A percentile compares a stretch with the other conserved stretches of the same genome.
Conservation (phyloP, 352 stramenopile species). For the Globisporangium takayamanum region DNA sequence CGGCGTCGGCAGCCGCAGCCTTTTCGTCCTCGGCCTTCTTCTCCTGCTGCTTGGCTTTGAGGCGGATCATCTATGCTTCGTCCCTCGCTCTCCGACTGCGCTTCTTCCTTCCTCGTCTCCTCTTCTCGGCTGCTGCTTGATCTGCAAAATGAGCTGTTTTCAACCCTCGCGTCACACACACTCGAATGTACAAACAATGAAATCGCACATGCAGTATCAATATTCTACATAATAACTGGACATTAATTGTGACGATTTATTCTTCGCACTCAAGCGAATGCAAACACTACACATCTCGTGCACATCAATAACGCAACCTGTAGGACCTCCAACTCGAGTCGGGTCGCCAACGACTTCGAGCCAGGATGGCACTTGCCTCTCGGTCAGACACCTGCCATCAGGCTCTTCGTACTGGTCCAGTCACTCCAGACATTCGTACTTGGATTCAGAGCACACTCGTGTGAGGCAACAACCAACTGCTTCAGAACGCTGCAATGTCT, state of each 20-base stretch:
- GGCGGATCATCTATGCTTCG: slow-evolving; percentile 49
- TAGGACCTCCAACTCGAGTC: too few relatives aligned
- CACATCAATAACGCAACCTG: too few relatives aligned
- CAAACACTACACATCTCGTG: too few relatives aligned
- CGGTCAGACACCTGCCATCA: too few relatives aligned
- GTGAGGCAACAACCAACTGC: neutral
- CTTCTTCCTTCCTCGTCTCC: neutral
- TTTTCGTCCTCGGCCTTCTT: slow-evolving; percentile 79
- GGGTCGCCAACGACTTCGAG: too few relatives aligned
- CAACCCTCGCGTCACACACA: neutral
- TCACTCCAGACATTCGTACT: neutral
- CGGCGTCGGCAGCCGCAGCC: slow-evolving; percentile 19
- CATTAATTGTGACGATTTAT: too few relatives aligned
- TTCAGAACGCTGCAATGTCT: neutral
- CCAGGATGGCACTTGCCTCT: too few relatives aligned
- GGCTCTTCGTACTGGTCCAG: too few relatives aligned
- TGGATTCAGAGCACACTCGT: neutral
- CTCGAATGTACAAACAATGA: neutral
- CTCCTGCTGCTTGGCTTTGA: slow-evolving; percentile 83
- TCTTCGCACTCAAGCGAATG: too few relatives aligned
- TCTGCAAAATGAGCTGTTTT: neutral
- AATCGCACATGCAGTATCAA: neutral
- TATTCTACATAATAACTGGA: neutral
- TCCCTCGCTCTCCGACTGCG: neutral
- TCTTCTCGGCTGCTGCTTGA: neutral